Evolutionary conservation across 441 rosid species (phyloP), one percentile per base, ranked within the genome.

Genomic region (Eutrema salsugineum): DNA sequence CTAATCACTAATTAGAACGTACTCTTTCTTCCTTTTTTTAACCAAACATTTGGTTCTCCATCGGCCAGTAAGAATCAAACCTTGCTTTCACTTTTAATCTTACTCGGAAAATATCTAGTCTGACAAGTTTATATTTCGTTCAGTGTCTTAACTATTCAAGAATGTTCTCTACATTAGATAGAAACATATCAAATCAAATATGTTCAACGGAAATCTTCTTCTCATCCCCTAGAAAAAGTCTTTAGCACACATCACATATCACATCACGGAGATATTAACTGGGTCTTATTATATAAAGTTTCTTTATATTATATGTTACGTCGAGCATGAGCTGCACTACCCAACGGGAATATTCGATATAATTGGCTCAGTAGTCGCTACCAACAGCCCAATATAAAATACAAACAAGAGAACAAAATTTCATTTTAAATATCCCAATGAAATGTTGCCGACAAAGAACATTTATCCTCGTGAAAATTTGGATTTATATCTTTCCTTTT

Each of bases 351-450:
- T 73, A 73, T 66, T 73, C 77, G 30, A 27, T 39, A 12, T 58
- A 48, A 49, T 58, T 48, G 62, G 54, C 47, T 70, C 42, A 46
- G 57, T 67, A 75, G 81, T 81, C 85, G 80, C 75, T 77, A 27
- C 77, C 77, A 68, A 76, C 79, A 65, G 59, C 71, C 50, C 40
- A 33, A 30, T 49, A 55, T 49, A 55, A 20, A n/a, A 57, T n/a
- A 51, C 32, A 16, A 47, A 59, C 44, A 33, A 60, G 17, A 42
- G 4, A 59, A 66, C 39, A 59, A 19, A 15, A 10, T 0, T 14
- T 28, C 3, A n/a, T 48, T 38, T 60, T n/a, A n/a, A 24, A 60
- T 62, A 27, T 72, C 59, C 22, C 3, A 28, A 60, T 39, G 8
- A 60, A 59, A 8, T n/a, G 32, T n/a, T 35, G 54, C 64, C 76